A percentile compares a stretch with the other conserved stretches of the same genome.
phyloP scores from a whole-genome alignment of 164 flowering plant species.

The Kingdonia uniflora region DNA sequence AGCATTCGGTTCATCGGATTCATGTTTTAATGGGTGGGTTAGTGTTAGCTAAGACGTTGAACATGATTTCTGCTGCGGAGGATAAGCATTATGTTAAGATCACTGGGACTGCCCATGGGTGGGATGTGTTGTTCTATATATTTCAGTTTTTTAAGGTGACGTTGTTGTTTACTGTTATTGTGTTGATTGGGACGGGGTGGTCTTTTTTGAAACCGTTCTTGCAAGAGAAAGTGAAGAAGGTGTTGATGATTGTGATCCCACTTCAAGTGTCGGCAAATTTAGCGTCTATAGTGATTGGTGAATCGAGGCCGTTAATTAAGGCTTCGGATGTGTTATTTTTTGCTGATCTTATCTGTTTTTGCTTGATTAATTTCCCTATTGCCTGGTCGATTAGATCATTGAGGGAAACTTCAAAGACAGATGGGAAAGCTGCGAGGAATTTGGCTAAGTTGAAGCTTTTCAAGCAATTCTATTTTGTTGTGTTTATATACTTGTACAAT shows the following conservation, averaged over 20 bases:
- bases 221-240: conserved; percentile 33
- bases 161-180: conserved; percentile 31
- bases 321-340: conserved; percentile 29
- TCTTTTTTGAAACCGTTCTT: conserved; percentile 34
- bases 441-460: conserved; percentile 27
- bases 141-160: conserved; percentile 33
- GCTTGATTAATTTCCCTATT: conserved; percentile 31
- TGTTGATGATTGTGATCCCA: conserved; percentile 31
- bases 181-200: conserved; percentile 42
- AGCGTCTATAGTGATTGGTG: conserved; percentile 23
- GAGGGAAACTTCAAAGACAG: conserved; percentile 29
- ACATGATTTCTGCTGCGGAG: conserved; percentile 32
- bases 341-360: conserved; percentile 26
- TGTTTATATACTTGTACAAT: conserved; percentile 27
- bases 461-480: conserved; percentile 29
- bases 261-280: conserved; percentile 34
- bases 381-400: conserved; percentile 36
- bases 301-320: conserved; percentile 23
- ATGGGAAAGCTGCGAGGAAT: conserved; percentile 37
- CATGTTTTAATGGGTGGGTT: conserved; percentile 30
- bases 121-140: conserved; percentile 32
- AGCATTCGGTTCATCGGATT: conserved; percentile 19
- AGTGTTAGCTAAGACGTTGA: conserved; percentile 23
- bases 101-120: conserved; percentile 36
- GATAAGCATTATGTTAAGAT: conserved; percentile 17